Conservation (phyloP, 257 asterid species). For the Nicotiana sylvestris region DNA sequence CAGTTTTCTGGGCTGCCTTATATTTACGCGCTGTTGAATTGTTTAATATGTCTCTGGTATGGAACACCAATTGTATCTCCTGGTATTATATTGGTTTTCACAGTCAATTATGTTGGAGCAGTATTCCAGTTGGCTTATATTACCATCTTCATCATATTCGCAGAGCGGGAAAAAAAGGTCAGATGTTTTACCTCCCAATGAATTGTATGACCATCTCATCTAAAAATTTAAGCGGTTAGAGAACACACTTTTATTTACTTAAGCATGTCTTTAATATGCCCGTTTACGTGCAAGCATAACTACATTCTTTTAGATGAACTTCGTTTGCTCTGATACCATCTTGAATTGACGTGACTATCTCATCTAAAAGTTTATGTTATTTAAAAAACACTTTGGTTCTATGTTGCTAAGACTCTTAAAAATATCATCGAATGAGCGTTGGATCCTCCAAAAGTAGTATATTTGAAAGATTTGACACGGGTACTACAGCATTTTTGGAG, state of each 20-base stretch:
- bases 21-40: conserved; percentile 70
- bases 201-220: not conserved
- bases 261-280: too few species aligned
- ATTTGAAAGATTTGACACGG: too few species aligned
- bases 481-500: too few species aligned
- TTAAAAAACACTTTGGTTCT: not conserved
- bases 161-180: conserved; percentile 56
- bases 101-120: conserved; percentile 78
- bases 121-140: conserved; percentile 61
- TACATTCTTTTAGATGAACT: too few species aligned
- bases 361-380: not conserved
- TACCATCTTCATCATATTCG: conserved; percentile 45
- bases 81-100: conserved; percentile 55
- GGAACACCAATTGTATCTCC: conserved; percentile 70
- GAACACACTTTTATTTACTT: too few species aligned
- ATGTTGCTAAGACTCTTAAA: too few species aligned
- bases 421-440: too few species aligned
- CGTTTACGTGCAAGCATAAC: too few species aligned
- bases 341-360: not conserved
- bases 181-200: not conserved
- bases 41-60: conserved; percentile 85
- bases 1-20: conserved; percentile 85
- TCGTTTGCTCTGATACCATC: too few species aligned
- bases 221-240: too few species aligned
- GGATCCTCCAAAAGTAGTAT: too few species aligned